Evolutionary conservation across 345 rosid species (phyloP).

Genomic region (Citrus glauca): DNA sequence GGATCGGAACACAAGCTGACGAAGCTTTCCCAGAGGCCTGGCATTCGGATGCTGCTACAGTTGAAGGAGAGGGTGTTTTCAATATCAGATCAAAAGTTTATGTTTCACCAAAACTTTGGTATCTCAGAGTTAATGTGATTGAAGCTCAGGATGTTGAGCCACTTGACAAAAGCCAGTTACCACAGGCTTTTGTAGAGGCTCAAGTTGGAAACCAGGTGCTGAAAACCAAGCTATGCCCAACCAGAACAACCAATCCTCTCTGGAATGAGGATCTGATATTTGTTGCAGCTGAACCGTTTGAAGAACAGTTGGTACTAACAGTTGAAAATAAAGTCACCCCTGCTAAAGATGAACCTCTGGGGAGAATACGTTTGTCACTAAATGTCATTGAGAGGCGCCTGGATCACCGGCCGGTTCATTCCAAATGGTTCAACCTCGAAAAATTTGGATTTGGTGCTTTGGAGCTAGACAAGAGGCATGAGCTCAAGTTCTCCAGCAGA

Average conservation of each 20-base stretch:
- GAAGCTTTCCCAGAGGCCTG: constrained; percentile 96
- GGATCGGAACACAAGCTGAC: constrained; percentile 97
- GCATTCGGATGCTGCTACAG: constrained; percentile 83
- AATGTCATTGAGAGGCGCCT: constrained; percentile 60
- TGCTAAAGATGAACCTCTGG: constrained; percentile 72
- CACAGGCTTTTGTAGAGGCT: constrained; percentile 76
- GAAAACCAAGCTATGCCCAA: constrained; percentile 63
- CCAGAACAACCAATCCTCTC: constrained; percentile 52
- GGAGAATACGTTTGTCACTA: constrained; percentile 58
- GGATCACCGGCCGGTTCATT: constrained; percentile 74
- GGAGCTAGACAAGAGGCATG: constrained; percentile 83
- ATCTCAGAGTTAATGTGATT: constrained; percentile 76
- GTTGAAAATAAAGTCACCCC: constrained; percentile 58
- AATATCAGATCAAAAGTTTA: constrained; percentile 81
- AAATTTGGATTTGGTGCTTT: constrained; percentile 72
- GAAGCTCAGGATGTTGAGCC: constrained; percentile 89
- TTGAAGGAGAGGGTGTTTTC: constrained; percentile 71
- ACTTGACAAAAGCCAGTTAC: constrained; percentile 54
- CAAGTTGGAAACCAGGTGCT: constrained; percentile 78
- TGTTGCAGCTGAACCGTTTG: constrained; percentile 95
- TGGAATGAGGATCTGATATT: constrained; percentile 94
- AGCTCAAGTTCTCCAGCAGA: constrained; percentile 73
- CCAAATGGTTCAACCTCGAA: constrained; percentile 86
- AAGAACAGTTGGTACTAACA: constrained; percentile 60
- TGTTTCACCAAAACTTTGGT: constrained; percentile 90